phyloP scores from a whole-genome alignment of 1,284 basidiomycete species.

The Cryptococcus depauperatus region DNA sequence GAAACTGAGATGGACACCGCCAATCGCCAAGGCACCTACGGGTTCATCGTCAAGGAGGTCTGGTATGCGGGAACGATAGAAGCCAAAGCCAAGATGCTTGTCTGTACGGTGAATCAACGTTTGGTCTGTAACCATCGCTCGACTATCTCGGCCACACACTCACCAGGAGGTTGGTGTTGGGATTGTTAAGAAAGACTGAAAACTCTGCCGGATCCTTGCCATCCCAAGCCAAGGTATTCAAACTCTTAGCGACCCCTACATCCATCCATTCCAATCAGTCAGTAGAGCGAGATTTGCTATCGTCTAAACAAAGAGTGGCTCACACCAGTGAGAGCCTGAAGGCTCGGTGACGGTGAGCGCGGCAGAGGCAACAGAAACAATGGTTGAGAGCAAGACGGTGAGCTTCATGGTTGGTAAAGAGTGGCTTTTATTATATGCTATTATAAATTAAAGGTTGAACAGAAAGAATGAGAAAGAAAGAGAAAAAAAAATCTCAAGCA shows the following conservation, averaged over 20 bases:
- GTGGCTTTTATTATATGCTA: background rate
- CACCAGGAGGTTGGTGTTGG: conserved; percentile 29
- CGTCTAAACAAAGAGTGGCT: conserved; percentile 2
- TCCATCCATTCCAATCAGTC: background rate
- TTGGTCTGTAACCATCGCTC: background rate
- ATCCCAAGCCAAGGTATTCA: conserved; percentile 36
- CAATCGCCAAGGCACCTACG: conserved; percentile 18
- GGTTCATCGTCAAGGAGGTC: conserved; percentile 27
- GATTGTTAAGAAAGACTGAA: conserved; percentile 33
- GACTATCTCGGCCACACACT: conserved; percentile 3
- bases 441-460: background rate
- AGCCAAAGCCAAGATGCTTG: conserved; percentile 24
- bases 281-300: background rate
- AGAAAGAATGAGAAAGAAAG: background rate
- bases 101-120: conserved; percentile 14
- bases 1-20: background rate
- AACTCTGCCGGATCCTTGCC: conserved; percentile 21
- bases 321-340: conserved; percentile 24
- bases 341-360: conserved; percentile 23
- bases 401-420: conserved; percentile 5
- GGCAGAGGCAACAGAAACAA: conserved; percentile 6
- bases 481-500: background rate
- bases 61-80: conserved; percentile 19
- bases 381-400: conserved; percentile 1
- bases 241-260: conserved; percentile 30